Base-by-base conservation (phyloP, 176 grass and related monocot species). In the Oryza glaberrima region DNA sequence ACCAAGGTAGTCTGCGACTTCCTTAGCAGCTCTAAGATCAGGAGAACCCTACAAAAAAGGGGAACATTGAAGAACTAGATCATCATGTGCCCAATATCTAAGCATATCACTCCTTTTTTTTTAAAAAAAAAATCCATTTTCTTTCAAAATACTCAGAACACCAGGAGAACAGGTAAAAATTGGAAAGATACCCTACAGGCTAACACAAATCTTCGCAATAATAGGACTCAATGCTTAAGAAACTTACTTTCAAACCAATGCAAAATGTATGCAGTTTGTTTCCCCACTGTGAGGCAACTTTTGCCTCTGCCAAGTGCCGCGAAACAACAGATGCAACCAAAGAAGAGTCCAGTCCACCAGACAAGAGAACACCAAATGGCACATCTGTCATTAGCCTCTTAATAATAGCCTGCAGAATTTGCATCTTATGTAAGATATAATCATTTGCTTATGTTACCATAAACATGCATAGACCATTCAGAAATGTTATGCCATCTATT, bases 381-480 rank as follows among this genome's bases (percentile, higher is more conserved):
- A 99, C 97, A 88, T 99, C 97, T 22, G 97, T 88, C 97, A 99
- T 99, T 69, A 99, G 65, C 84, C 97, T 99, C 86, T 99, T 99
- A 46, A 90, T 83, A 79, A 96, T 78, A 87, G 97, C 86, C 97
- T 99, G 76, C 48, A 35, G 28, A 82, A 80, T 65, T 82, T 16
- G 16, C 20, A 85, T 60, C 14, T 23, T 43, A 41, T 78, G 16
- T 69, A 66, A 76, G 22, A 30, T 30, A 45, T 1, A 71, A 35
- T n/a, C 7, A 60, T 41, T 54, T 56, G 25, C 41, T 58, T 69
- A 84, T 10, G 41, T n/a, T 4, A 3, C 9, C 14, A 2, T 75
- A 43, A 58, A 74, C 17, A 51, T 12, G 26, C 26, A 60, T 49
- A 20, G 70, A 77, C 22, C 35, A 71, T 7, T 49, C n/a, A 36